Base-by-base conservation (phyloP, 2,329 filamentous ascomycete species). In the Cladosporium sp. region DNA sequence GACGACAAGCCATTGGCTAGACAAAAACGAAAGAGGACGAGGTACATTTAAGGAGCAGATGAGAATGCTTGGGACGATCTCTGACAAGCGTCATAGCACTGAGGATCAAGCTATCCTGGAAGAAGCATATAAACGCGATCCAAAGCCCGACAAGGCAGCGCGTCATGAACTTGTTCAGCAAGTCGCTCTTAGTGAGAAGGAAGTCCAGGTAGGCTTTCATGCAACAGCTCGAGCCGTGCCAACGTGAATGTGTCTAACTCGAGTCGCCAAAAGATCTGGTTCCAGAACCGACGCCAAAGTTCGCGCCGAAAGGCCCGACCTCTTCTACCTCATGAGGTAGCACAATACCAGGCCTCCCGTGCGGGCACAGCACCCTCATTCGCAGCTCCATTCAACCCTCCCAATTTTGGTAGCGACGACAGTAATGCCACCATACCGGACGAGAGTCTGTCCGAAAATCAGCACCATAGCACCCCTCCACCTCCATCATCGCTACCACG, bases 251-350 rank as follows among this genome's bases (percentile, higher is more conserved):
- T 66, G 65, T 66, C 68, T 74, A 69, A 75, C 51, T 28, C 42
- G 40, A 30, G 34, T 49, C 28, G 19, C 17, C 38, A 45, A 43
- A 66, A 97, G 93, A 96, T 97, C 67, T 97, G 93, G 93, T 97
- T 97, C 76, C 93, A 97, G 71, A 97, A 97, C 70, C 86, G 92
- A 70, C 84, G 93, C 65, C 93, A 97, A 74, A 96, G 95, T 74
- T 90, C 95, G 73, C 85, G 93, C 67, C 85, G 93, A 65, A 95
- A 93, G 78, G 91, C 90, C 58, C 88, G 90, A 66, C 92, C 92
- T 49, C 81, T 96, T 38, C 84, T 90, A 28, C 84, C 88, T 9
- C 86, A 92, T 72, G 90, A 94, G 72, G 82, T 93, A 57, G 85
- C 67, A 17, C 68, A 73, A 52, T 73, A 72, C 59, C 71, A 72